A percentile compares a stretch with the other conserved stretches of the same genome.
Conservation (phyloP, 2,329 filamentous ascomycete species). For the Monascus ruber region DNA sequence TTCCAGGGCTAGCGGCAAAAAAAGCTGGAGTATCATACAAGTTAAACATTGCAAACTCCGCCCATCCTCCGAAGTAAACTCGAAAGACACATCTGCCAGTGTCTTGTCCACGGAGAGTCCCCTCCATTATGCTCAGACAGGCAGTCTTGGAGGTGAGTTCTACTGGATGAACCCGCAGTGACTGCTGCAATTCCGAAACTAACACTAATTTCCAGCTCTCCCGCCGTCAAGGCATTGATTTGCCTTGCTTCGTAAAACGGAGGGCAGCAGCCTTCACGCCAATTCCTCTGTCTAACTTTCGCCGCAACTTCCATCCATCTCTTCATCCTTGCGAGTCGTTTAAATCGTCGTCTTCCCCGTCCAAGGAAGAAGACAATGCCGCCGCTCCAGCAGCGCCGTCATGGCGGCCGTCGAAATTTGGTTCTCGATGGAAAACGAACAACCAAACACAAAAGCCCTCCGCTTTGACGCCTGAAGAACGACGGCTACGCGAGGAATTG, state of each 20-base stretch:
- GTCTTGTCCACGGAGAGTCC: neutral
- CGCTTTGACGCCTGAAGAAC: constrained; percentile 21
- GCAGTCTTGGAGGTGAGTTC: constrained; percentile 20
- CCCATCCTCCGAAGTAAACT: no score
- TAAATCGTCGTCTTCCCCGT: constrained; percentile 12
- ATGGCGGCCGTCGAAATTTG: constrained; percentile 15
- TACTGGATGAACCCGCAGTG: no score
- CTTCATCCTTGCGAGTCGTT: constrained; percentile 15
- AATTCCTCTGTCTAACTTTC: constrained; percentile 10
- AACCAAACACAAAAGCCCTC: constrained; percentile 9
- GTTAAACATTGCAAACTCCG: no score
- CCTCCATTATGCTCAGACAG: constrained; percentile 23
- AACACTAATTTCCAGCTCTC: constrained; percentile 17
- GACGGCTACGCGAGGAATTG: constrained; percentile 19
- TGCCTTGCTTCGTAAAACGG: constrained; percentile 22
- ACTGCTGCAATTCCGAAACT: neutral
- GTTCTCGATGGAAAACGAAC: constrained; percentile 10
- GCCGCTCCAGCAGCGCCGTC: constrained; percentile 4
- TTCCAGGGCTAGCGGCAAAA: no score
- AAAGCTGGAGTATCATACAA: no score
- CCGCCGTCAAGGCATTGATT: constrained; percentile 28
- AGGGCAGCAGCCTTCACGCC: constrained; percentile 11
- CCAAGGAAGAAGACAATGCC: constrained; percentile 11
- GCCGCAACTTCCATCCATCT: constrained; percentile 26
- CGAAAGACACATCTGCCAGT: neutral